phyloP scores from a whole-genome alignment of 768 basidiomycete genomes.

The Lyophyllum semitale region DNA sequence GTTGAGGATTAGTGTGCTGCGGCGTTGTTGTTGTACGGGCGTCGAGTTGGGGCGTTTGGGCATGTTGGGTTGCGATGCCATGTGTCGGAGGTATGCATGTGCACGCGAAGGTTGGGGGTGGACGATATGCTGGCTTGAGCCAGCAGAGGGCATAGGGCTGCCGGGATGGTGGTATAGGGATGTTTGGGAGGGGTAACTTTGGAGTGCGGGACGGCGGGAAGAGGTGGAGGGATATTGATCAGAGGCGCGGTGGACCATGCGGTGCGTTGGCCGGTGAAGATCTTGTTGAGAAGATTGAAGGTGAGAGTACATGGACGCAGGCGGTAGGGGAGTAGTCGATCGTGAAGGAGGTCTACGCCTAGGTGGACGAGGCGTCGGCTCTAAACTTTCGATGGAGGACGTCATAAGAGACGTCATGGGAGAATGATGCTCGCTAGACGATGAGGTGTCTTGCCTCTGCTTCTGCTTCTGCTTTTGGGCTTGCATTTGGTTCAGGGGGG shows the following conservation, averaged over 20 bases:
- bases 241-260: slow-evolving; percentile 10
- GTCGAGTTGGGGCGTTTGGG: slow-evolving; percentile 38
- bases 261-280: slow-evolving; percentile 7
- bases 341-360: slow-evolving; percentile 14
- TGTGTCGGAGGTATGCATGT: slow-evolving; percentile 71
- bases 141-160: slow-evolving; percentile 22
- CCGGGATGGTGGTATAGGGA: slow-evolving; percentile 25
- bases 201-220: slow-evolving; percentile 9
- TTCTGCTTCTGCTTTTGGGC: slow-evolving; percentile 16
- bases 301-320: slow-evolving; percentile 1
- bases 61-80: slow-evolving; percentile 58
- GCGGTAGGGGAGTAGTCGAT: slow-evolving; percentile 13
- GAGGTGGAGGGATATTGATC: slow-evolving; percentile 11
- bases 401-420: slow-evolving; percentile 26
- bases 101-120: slow-evolving; percentile 55
- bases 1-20: slow-evolving; percentile 31
- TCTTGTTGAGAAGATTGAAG: slow-evolving; percentile 14
- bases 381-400: slow-evolving; percentile 36
- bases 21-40: slow-evolving; percentile 17
- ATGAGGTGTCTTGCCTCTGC: slow-evolving; percentile 8
- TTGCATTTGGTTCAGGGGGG: slow-evolving; percentile 28
- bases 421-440: slow-evolving; percentile 24
- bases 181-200: slow-evolving; percentile 17
- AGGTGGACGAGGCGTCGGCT: slow-evolving; percentile 24
- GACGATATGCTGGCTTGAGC: slow-evolving; percentile 23